Evolutionary conservation across 148 eudicot genomes (phyloP), one percentile per base, ranked within the genome.

Genomic region (Rhododendron vialii): DNA sequence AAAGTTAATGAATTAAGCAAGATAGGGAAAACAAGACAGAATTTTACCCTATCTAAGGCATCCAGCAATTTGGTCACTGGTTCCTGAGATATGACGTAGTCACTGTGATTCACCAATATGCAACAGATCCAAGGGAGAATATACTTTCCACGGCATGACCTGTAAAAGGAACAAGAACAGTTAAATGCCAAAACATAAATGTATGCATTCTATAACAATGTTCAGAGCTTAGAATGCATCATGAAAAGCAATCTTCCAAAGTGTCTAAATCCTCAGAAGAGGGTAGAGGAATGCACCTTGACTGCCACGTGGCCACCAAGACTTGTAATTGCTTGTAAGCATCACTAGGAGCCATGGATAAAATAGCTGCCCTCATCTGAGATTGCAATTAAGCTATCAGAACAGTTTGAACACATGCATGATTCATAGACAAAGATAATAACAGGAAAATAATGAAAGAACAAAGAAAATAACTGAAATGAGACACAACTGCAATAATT

Each of bases 91-190:
- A 90, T 78, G 74, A 93, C 80, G 77, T 89, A 94, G 83, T 90
- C 88, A 82, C 94, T 86, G 75, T 94, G 98, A 84, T 91, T 91
- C 84, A 93, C 93, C 91, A 95, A 79, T 89, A 93, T 89, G 85
- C 91, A 91, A 89, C 89, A 89, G 79, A 97, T 92, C 99, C 99
- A 97, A n/a, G 98, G 94, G 87, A 95, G 94, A 87, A 94, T 92
- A 87, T 90, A 86, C 89, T 90, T 93, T 77, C 92, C 95, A 85
- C 71, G 84, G 88, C 88, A 86, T 82, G 96, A 88, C 89, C 99
- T 97, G 93, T 89, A 17, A 69, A 90, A 86, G 61, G 77, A 45
- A 73, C 83, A 35, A 38, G 86, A 53, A 53, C 59, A 53, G 47
- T 81, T 43, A 18, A 43, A 59, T 45, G 59, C 71, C 43, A 65